Percentiles rank a stretch among this genome's conserved stretches.
These are phyloP conservation scores for Diaporthe vaccinii DNA, from an alignment of 2,329 filamentous ascomycete species.

Conservation along the genomic window DNA sequence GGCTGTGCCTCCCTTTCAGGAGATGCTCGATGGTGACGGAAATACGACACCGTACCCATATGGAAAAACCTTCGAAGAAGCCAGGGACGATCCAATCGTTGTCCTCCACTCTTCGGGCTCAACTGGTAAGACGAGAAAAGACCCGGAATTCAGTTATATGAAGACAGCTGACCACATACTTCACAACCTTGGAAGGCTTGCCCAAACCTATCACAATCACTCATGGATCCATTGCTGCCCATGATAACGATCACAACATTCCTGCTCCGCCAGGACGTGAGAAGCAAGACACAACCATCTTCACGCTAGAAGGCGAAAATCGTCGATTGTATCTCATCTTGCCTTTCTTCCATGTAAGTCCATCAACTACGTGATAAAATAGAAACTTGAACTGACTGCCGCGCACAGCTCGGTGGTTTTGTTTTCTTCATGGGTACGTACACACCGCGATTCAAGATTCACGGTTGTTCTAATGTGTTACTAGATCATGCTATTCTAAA, in stretches of 20 bases:
- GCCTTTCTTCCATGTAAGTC: conserved; percentile 45
- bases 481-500: conserved; percentile 42
- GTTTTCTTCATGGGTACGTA: conserved; percentile 36
- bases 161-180: neutral
- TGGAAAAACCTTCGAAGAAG: conserved; percentile 43
- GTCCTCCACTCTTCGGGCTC: conserved; percentile 48
- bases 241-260: conserved; percentile 42
- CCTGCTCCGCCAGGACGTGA: conserved; percentile 40
- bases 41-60: conserved; percentile 39
- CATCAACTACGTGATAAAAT: neutral
- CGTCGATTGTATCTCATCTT: conserved; percentile 43
- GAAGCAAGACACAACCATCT: conserved; percentile 42
- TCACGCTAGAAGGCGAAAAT: conserved; percentile 42
- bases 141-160: neutral
- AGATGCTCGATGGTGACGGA: conserved; percentile 36
- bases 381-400: neutral
- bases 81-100: conserved; percentile 42
- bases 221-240: conserved; percentile 42
- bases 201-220: conserved; percentile 44
- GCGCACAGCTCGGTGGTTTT: conserved; percentile 43
- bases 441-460: neutral
- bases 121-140: conserved; percentile 41
- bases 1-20: neutral
- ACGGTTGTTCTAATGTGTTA: neutral
- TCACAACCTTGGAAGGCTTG: conserved; percentile 33